A percentile compares a stretch with the other conserved stretches of the same genome.
These are phyloP conservation scores for Umbilicus rupestris DNA, from an alignment of 164 flowering plant species.

Conservation along the genomic window DNA sequence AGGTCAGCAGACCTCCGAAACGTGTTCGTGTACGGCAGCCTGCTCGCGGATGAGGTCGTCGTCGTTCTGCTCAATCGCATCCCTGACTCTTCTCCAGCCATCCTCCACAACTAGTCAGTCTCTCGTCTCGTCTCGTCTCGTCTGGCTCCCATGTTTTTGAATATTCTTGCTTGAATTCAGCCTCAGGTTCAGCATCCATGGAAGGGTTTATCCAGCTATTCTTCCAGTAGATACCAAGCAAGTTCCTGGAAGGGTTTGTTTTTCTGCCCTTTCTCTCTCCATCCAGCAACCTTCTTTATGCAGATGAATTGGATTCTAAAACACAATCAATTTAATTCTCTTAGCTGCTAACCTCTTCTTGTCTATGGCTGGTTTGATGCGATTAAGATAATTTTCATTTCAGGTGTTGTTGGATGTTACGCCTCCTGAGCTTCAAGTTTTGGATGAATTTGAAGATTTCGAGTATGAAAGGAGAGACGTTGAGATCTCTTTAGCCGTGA, in stretches of 20 bases:
- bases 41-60: constrained; percentile 72
- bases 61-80: constrained; percentile 55
- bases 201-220: constrained; percentile 93
- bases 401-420: constrained; percentile 68
- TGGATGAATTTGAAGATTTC: constrained; percentile 74
- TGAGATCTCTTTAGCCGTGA: constrained; percentile 47
- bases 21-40: constrained; percentile 90
- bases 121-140: constrained; percentile 13
- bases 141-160: no score
- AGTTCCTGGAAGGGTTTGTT: constrained; percentile 61
- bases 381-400: neutral
- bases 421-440: constrained; percentile 48
- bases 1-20: neutral
- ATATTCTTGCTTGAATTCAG: no score
- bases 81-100: constrained; percentile 55
- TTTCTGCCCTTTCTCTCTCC: no score
- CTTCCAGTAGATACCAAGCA: constrained; percentile 51
- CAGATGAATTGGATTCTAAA: no score
- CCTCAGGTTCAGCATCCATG: constrained; percentile 84
- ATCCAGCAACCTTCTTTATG: no score
- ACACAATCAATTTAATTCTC: no score
- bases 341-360: neutral
- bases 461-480: constrained; percentile 63
- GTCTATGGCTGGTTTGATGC: neutral
- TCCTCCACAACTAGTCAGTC: constrained; percentile 43